Percentiles rank a stretch among this genome's conserved stretches.
phyloP scores from a whole-genome alignment of 2,329 filamentous ascomycete species.

The Apiospora phragmitis region DNA sequence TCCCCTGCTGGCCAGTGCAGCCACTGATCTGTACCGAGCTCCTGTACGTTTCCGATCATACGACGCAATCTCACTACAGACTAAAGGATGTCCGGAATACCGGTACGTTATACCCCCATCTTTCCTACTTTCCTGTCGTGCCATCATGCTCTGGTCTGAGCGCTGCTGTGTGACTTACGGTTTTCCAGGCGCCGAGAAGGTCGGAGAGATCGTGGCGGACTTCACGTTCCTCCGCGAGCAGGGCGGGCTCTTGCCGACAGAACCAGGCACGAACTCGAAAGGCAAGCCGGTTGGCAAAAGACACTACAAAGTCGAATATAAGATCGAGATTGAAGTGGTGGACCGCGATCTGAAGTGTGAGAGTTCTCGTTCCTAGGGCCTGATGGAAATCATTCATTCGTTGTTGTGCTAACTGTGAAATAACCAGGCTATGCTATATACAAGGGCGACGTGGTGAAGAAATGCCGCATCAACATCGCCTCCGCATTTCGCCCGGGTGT shows the following conservation, averaged over 20 bases:
- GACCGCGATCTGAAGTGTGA: conserved; percentile 28
- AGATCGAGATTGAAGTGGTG: conserved; percentile 26
- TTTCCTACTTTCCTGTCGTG: too few relatives aligned
- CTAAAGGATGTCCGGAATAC: conserved; percentile 19
- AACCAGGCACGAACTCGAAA: conserved; percentile 1
- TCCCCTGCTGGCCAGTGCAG: not conserved
- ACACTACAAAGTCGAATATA: conserved; percentile 24
- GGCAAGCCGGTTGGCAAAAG: conserved; percentile 11
- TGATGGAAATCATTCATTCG: not conserved
- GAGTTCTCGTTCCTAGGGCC: not conserved
- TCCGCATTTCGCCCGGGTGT: conserved; percentile 4
- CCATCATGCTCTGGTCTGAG: not conserved
- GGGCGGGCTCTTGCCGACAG: conserved; percentile 19
- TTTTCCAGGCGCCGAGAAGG: conserved; percentile 21
- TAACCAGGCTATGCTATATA: conserved; percentile 11
- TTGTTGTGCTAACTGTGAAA: not conserved
- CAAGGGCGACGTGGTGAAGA: not conserved
- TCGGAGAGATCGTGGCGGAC: conserved; percentile 28
- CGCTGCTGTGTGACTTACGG: conserved; percentile 10
- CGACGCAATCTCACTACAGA: conserved; percentile 22
- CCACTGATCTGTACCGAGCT: conserved; percentile 19
- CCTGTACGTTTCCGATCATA: conserved; percentile 17
- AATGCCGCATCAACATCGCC: conserved; percentile 4
- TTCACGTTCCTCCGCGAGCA: conserved; percentile 26
- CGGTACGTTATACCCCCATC: not conserved